A percentile compares a stretch with the other conserved stretches of the same genome.
Conservation (phyloP, 2,329 filamentous ascomycete species). For the Fusarium pininemorale region DNA sequence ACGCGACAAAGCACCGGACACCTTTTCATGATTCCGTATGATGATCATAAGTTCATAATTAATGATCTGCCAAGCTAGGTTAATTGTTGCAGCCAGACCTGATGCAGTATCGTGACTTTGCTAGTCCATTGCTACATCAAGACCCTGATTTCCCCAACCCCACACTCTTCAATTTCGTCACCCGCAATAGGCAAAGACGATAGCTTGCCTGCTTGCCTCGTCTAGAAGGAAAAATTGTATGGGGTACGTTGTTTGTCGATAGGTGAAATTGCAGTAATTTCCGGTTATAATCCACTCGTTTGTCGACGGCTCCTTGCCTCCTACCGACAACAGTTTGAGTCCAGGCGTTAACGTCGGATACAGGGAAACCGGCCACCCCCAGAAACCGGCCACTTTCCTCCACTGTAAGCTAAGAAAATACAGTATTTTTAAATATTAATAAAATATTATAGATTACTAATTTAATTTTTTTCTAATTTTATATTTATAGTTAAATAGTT, state of each 20-base stretch:
- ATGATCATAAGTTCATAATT: conserved; percentile 17
- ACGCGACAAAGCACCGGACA: neutral
- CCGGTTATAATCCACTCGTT: conserved; percentile 7
- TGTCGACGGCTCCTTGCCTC: neutral
- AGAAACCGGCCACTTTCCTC: too few relatives aligned
- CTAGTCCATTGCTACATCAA: conserved; percentile 13
- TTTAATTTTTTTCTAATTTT: too few relatives aligned
- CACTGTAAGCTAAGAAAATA: too few relatives aligned
- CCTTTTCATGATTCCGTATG: neutral
- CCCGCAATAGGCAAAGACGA: neutral
- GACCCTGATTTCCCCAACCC: conserved; percentile 36
- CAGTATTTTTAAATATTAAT: too few relatives aligned
- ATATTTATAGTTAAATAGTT: too few relatives aligned
- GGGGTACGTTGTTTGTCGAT: neutral
- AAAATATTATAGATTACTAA: too few relatives aligned
- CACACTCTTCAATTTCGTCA: conserved; percentile 21
- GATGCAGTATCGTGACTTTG: conserved; percentile 23
- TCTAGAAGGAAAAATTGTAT: conserved; percentile 2
- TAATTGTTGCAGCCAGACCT: neutral
- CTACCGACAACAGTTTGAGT: neutral
- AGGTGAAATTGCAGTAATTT: conserved; percentile 31
- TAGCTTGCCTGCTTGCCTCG: conserved; percentile 25
- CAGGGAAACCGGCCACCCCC: too few relatives aligned
- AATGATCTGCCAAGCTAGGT: conserved; percentile 16
- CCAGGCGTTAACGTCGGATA: too few relatives aligned